phyloP scores from a whole-genome alignment of 345 rosid species.

The Abelmoschus esculentus region DNA sequence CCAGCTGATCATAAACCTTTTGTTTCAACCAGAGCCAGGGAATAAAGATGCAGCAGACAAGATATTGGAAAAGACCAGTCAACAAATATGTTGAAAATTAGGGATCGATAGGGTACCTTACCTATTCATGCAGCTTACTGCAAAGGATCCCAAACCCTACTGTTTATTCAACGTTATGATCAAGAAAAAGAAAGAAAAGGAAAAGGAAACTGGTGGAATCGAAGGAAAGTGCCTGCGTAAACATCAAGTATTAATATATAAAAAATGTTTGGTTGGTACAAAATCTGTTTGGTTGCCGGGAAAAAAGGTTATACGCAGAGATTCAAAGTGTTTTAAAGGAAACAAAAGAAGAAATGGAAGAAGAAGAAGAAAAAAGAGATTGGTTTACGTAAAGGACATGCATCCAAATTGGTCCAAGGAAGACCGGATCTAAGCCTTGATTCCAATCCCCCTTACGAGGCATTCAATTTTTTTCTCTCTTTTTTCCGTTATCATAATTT shows the following conservation, averaged over 20 bases:
- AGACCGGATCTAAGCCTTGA: conserved; percentile 24
- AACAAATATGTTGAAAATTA: background rate
- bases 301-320: conserved; percentile 9
- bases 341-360: background rate
- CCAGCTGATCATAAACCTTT: conserved; percentile 8
- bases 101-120: background rate
- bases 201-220: background rate
- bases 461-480: conserved; percentile 22
- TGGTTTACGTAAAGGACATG: conserved; percentile 20
- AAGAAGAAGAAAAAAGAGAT: background rate
- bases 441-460: conserved; percentile 46
- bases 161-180: conserved; percentile 4
- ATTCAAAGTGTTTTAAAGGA: conserved; percentile 26
- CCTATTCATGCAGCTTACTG: background rate
- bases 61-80: conserved; percentile 15
- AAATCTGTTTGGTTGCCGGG: background rate
- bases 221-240: background rate
- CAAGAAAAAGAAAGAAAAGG: background rate
- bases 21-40: background rate
- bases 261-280: background rate
- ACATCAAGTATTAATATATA: background rate
- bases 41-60: conserved; percentile 11
- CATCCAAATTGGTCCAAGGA: conserved; percentile 6
- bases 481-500: background rate
- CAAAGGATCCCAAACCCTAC: background rate